These are phyloP conservation scores for Parastagonospora nodorum DNA, from an alignment of 2,329 filamentous ascomycete genomes.

Conservation along the genomic window DNA sequence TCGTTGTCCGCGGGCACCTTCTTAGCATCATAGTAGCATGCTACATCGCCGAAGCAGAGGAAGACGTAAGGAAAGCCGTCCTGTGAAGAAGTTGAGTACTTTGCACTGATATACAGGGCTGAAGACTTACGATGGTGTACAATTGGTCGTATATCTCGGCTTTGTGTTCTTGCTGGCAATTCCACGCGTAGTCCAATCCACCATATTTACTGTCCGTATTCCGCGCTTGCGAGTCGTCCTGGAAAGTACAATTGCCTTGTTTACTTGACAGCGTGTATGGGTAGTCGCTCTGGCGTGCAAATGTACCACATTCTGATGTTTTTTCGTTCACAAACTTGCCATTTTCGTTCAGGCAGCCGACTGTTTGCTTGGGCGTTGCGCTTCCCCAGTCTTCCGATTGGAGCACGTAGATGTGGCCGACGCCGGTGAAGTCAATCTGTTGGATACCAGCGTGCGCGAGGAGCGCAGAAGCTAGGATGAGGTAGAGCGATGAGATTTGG, in stretches of 20 bases:
- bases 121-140: slow-evolving; percentile 33
- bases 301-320: slow-evolving; percentile 28
- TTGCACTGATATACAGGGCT: not conserved
- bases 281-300: slow-evolving; percentile 22
- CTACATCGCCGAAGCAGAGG: slow-evolving; percentile 40
- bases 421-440: slow-evolving; percentile 35
- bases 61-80: slow-evolving; percentile 38
- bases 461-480: slow-evolving; percentile 11
- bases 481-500: slow-evolving; percentile 11
- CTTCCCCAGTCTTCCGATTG: slow-evolving; percentile 33
- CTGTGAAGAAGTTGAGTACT: slow-evolving; percentile 5
- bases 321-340: slow-evolving; percentile 29
- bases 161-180: slow-evolving; percentile 21
- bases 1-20: slow-evolving; percentile 21
- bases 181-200: slow-evolving; percentile 31
- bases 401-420: slow-evolving; percentile 37
- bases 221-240: slow-evolving; percentile 27
- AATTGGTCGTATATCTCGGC: slow-evolving; percentile 32
- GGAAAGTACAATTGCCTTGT: slow-evolving; percentile 40
- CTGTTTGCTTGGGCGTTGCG: slow-evolving; percentile 24
- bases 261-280: slow-evolving; percentile 36
- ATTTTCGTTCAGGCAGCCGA: slow-evolving; percentile 34
- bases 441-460: slow-evolving; percentile 20
- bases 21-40: slow-evolving; percentile 42
- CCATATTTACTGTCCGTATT: slow-evolving; percentile 41